Base-by-base conservation (phyloP, 2,329 filamentous ascomycete species). In the Hypomyces perniciosus region DNA sequence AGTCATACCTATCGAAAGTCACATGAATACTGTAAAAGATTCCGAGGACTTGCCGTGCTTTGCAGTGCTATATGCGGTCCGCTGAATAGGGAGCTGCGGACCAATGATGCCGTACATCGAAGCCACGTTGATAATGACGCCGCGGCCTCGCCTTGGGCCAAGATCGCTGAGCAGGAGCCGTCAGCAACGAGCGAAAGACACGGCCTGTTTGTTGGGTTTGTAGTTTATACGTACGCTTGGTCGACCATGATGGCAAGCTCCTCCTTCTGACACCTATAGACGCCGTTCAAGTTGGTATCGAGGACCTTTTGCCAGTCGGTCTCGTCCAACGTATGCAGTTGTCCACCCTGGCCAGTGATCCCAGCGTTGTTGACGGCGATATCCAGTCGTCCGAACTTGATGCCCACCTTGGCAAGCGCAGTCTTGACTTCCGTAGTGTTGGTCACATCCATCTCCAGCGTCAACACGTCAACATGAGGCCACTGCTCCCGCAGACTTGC, bases 351-450 rank as follows among this genome's bases (percentile, higher is more conserved):
- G 1, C 75, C 76, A 6, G 65, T 65, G 28, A 81, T 71, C 2
- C 78, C 79, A 1, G 79, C 79, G 39, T 77, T 76, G 58, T 82
- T 81, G 45, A 81, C 69, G 0, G 76, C 77, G 34, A 79, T 68
- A 56, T 83, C 79, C 39, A 83, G 65, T 3, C 78, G 67, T 7
- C 77, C 77, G 59, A 81, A 81, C 44, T 65, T 60, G 10, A 65
- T 59, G 2, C 72, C 71, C 0, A 68, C 68, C 43, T 68, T 59
- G 2, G 64, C 62, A 6, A 82, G 62, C 20, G 68, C 71, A 4
- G 64, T 55, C n/a, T 72, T 67, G 6, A 81, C 70, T 13, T 71
- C 66, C 1, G 54, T 58, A 43, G 71, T 65, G 35, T 72, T 63
- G 10, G 68, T 64, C 5, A 81, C 76, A 57, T 82, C 73, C 20